Conservation (phyloP, 2,329 filamentous ascomycete genomes). For the Ceratocystis ficicola region DNA sequence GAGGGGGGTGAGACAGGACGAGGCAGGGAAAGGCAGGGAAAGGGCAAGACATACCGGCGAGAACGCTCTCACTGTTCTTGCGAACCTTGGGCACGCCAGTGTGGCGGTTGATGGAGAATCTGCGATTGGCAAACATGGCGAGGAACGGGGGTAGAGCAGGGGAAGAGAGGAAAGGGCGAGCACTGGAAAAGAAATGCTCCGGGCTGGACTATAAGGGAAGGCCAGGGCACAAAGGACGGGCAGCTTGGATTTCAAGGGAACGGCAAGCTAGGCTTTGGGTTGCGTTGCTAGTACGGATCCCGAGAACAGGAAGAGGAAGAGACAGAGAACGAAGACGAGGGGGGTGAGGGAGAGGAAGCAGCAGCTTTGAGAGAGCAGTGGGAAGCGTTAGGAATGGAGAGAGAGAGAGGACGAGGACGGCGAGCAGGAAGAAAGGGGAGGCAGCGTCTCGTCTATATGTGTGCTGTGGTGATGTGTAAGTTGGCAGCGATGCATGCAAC, state of each 20-base stretch:
- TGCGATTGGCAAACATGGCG: slow-evolving; percentile 45
- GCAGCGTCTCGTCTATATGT: slow-evolving; percentile 4
- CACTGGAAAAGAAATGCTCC: not conserved
- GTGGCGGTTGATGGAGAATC: slow-evolving; percentile 54
- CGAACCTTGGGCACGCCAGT: slow-evolving; percentile 45
- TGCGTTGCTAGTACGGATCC: not conserved
- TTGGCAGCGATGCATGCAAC: not conserved
- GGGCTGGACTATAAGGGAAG: not conserved
- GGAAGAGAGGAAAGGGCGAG: not conserved
- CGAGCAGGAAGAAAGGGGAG: not conserved
- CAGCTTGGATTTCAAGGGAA: slow-evolving; percentile 3
- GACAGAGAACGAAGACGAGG: not conserved
- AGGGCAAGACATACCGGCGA: slow-evolving; percentile 16
- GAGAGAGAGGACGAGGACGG: not conserved
- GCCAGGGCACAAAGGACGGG: not conserved
- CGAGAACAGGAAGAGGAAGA: not conserved
- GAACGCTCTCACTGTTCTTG: slow-evolving; percentile 22
- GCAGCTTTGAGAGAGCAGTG: no score
- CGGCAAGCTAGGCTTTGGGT: not conserved
- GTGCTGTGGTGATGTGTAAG: not conserved
- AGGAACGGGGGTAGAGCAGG: not conserved
- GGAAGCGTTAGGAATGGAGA: not conserved
- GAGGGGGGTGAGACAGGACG: not conserved
- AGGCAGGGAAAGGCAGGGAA: no score
- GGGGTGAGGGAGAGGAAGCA: not conserved